These are phyloP conservation scores for Nakazawaea populi DNA, from an alignment of 805 yeast genomes.

Conservation along the genomic window DNA sequence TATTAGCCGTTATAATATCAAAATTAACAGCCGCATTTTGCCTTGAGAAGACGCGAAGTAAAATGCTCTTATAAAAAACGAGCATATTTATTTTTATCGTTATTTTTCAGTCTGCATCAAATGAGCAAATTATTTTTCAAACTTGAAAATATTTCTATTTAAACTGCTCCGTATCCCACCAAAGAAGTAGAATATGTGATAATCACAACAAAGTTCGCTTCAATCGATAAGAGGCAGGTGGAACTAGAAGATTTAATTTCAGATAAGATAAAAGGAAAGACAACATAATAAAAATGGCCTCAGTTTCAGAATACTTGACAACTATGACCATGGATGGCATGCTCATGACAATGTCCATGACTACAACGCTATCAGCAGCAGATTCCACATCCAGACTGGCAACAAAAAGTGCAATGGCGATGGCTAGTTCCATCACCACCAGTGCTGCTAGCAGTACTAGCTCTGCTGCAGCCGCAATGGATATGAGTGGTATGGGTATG, in stretches of 20 bases:
- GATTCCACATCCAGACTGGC: too few relatives aligned
- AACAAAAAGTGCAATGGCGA: too few relatives aligned
- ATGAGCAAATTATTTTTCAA: slow-evolving; percentile 8
- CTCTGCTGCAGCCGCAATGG: slow-evolving; percentile 11
- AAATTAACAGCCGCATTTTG: not conserved
- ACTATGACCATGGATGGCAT: slow-evolving; percentile 10
- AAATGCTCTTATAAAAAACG: not conserved
- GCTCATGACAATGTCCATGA: slow-evolving; percentile 12
- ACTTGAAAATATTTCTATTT: too few relatives aligned
- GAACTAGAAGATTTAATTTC: too few relatives aligned
- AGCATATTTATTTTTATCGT: not conserved
- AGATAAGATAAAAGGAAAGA: too few relatives aligned
- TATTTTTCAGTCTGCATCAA: not conserved
- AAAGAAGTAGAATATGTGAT: too few relatives aligned
- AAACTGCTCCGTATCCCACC: too few relatives aligned
- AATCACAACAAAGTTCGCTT: too few relatives aligned
- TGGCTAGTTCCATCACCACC: not conserved
- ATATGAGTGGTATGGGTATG: slow-evolving; percentile 5
- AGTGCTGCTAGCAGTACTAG: not conserved
- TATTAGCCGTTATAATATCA: too few relatives aligned
- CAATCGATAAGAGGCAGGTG: too few relatives aligned
- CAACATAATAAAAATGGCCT: not conserved
- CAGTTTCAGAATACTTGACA: slow-evolving; percentile 4
- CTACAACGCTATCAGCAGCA: slow-evolving; percentile 10
- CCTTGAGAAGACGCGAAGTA: too few relatives aligned